Percentiles rank a stretch among this genome's conserved stretches.
These are phyloP conservation scores for Luffa acutangula DNA, from an alignment of 306 rosid species.

Conservation along the genomic window DNA sequence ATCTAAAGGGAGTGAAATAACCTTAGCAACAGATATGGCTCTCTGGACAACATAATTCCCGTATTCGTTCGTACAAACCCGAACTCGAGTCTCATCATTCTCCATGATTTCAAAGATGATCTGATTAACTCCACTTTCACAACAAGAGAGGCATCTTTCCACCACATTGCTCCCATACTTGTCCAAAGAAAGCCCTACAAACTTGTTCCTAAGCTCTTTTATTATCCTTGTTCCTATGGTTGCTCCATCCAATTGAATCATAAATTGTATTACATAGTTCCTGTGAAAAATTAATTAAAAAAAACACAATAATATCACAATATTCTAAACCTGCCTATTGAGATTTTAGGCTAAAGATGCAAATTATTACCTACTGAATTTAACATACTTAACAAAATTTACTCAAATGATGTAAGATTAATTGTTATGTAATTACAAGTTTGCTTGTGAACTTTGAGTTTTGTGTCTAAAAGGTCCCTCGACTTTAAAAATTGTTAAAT, in stretches of 20 bases:
- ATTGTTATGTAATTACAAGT: no score
- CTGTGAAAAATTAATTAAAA: background rate
- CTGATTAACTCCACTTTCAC: background rate
- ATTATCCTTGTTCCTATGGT: background rate
- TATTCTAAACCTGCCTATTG: no score
- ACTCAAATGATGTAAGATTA: no score
- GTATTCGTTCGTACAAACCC: background rate
- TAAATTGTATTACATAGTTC: background rate
- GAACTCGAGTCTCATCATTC: background rate
- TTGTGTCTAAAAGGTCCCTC: no score
- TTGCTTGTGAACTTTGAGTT: no score
- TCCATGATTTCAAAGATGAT: background rate
- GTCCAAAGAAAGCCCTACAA: background rate
- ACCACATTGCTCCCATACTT: background rate
- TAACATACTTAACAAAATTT: no score
- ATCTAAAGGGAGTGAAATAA: background rate
- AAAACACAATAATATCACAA: background rate
- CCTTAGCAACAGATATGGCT: background rate
- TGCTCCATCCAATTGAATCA: background rate
- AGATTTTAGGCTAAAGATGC: no score
- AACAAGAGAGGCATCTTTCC: background rate
- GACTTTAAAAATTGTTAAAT: no score
- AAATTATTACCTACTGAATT: no score
- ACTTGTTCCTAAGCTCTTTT: background rate
- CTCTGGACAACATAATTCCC: background rate